Base-by-base conservation (phyloP, 176 grass and related monocot genomes). In the Zea luxurians region DNA sequence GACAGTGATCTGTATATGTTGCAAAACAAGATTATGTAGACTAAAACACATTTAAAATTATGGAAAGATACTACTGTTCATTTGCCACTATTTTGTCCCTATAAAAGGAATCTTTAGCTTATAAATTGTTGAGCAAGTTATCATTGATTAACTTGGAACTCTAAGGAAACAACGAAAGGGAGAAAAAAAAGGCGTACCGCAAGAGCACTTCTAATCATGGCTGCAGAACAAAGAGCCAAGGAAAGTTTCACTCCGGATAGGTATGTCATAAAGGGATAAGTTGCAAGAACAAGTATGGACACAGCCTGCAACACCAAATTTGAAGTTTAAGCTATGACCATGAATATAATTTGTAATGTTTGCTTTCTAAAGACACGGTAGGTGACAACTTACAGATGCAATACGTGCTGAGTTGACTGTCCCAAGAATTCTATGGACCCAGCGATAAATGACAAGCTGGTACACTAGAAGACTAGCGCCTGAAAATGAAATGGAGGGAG, bases 191-290 rank as follows among this genome's bases (percentile, higher is more conserved):
- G 71, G 68, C 85, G 85, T 62, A 91, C 89, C 37, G 68, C 11
- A 62, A 91, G 81, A 82, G 68, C 13, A 78, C 76, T 88, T 68
- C 84, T 94, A 83, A 90, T 72, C 61, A 91, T 70, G 4, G 86
- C 85, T 71, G 88, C 91, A 79, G 62, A 86, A 70, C 84, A 86
- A 41, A 90, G 71, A 57, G 80, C 76, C 1, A 88, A 54, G 16
- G n/a, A 48, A 86, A 90, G 88, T 68, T 15, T 4, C 54, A 73
- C 4, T 66, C 85, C 80, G 12, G 76, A 88, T 48, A 93, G 71
- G 21, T 90, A 62, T 35, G 91, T 83, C 88, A 93, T 88, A 64
- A 78, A 93, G 2, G 91, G 91, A 84, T 84, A 93, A 67, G 71
- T 67, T 8, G 74, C 80, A 75, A 93, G 85, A 70, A 93, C 63